Evolutionary conservation across 2,329 filamentous ascomycete species (phyloP), one percentile per base, ranked within the genome.

Genomic region (Epichloe elymi): DNA sequence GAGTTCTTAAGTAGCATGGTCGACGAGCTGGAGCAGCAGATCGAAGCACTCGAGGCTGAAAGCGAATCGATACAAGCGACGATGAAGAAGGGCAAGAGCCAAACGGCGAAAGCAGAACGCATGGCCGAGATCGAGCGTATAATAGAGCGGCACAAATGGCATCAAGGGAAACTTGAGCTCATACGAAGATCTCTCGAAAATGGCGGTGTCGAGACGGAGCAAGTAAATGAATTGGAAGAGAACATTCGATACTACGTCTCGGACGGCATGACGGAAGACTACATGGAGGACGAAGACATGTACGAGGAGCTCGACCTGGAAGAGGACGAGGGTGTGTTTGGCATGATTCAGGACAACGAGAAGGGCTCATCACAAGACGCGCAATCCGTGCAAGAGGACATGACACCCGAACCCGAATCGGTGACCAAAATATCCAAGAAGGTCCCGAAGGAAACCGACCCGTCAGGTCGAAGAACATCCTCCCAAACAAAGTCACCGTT

Each of bases 81-180:
- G 23, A 82, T 94, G 74, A 97, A 96, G 74, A 96, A 95, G 73
- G 87, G 89, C 63, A 97, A 96, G 74, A 88, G 85, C 67, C 87
- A 94, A 59, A 76, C 74, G 43, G 75, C 79, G 57, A 96, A 94
- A 69, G 83, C 86, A 3, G 91, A 95, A 57, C 83, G 91, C 53
- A 83, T 97, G 72, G 81, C 88, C 50, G 86, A 93, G 64, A 85
- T 98, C 58, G 86, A 95, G 62, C 75, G 79, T 54, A 75, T 84
- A 60, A 88, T 90, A 59, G 93, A 98, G 66, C 82, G 86, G 60
- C 91, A 97, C 74, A 96, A 95, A 69, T 97, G 88, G 86, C 93
- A 98, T 65, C 86, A 95, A 64, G 81, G 82, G 57, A 95, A 95
- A 65, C 76, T 98, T 56, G 93, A 98, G 69, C 76, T 97, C 53